These are phyloP conservation scores for Crucihimalaya himalaica DNA, from an alignment of 345 rosid species.

Conservation along the genomic window DNA sequence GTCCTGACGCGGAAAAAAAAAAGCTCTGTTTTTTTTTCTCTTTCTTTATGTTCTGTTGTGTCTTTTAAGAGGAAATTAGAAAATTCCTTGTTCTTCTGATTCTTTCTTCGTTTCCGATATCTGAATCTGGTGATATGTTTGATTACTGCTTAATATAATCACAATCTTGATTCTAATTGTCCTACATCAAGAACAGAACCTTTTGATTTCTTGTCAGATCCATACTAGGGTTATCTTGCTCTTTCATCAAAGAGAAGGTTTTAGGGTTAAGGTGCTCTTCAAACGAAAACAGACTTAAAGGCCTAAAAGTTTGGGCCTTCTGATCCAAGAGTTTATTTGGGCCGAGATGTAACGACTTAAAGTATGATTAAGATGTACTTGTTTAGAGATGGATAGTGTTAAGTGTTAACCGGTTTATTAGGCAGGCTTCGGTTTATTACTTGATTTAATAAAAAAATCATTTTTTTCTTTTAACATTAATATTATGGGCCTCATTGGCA, in stretches of 20 bases:
- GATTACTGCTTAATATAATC: not conserved
- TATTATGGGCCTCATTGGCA: not conserved
- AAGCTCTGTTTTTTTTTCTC: not conserved
- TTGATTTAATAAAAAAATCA: not conserved
- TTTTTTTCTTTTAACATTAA: not conserved
- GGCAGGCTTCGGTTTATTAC: not conserved
- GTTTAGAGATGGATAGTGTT: not conserved
- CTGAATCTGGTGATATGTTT: not conserved
- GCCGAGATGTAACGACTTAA: not conserved
- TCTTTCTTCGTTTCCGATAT: not conserved
- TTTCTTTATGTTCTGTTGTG: not conserved
- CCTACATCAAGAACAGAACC: not conserved
- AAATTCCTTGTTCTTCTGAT: conserved; percentile 2
- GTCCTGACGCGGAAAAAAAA: not conserved
- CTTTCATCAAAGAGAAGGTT: not conserved
- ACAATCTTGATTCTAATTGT: conserved; percentile 8
- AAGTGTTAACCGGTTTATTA: not conserved
- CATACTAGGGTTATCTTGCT: not conserved
- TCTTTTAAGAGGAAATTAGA: conserved; percentile 17
- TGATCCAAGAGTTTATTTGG: not conserved
- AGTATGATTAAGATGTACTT: no score
- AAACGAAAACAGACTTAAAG: not conserved
- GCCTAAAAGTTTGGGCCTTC: not conserved
- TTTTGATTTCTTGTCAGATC: not conserved
- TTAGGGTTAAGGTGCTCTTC: not conserved